These are phyloP conservation scores for Glomus cerebriforme DNA, from an alignment of 192 early-diverging fungal genomes.

Conservation along the genomic window DNA sequence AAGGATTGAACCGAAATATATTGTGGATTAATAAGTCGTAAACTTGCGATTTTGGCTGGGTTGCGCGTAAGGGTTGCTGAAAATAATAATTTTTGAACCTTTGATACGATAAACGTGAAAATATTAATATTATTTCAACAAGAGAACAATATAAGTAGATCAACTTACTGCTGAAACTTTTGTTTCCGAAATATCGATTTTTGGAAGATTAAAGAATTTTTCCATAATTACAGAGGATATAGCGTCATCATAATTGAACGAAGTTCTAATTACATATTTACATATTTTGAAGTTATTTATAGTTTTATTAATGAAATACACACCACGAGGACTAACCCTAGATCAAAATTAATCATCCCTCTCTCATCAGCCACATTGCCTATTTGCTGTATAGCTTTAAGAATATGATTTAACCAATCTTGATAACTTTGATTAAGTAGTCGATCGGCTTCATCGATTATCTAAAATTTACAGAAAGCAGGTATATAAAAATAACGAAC, in stretches of 20 bases:
- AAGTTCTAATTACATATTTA: not conserved
- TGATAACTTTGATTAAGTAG: slow-evolving; percentile 90
- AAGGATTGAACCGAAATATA: slow-evolving; percentile 75
- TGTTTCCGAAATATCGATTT: slow-evolving; percentile 52
- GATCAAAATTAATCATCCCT: slow-evolving; percentile 21
- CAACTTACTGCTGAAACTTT: slow-evolving; percentile 44
- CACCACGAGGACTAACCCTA: slow-evolving; percentile 30
- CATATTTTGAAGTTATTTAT: not conserved
- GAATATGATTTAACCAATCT: slow-evolving; percentile 84
- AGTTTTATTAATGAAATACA: not conserved
- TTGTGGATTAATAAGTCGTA: slow-evolving; percentile 77
- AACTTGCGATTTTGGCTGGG: slow-evolving; percentile 86
- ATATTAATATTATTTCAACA: not conserved
- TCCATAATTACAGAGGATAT: slow-evolving; percentile 49
- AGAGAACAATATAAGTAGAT: not conserved
- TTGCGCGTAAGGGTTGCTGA: slow-evolving; percentile 94
- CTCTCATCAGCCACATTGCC: not conserved
- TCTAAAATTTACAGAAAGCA: not conserved
- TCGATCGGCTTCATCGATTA: slow-evolving; percentile 97
- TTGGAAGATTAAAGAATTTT: slow-evolving; percentile 47
- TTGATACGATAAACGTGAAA: not conserved
- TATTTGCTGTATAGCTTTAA: slow-evolving; percentile 57
- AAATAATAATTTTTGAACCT: slow-evolving; percentile 92
- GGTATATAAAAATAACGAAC: not conserved
- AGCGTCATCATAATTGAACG: slow-evolving; percentile 41